Conservation (phyloP, 148 eudicot species). For the Polygonum aviculare region DNA sequence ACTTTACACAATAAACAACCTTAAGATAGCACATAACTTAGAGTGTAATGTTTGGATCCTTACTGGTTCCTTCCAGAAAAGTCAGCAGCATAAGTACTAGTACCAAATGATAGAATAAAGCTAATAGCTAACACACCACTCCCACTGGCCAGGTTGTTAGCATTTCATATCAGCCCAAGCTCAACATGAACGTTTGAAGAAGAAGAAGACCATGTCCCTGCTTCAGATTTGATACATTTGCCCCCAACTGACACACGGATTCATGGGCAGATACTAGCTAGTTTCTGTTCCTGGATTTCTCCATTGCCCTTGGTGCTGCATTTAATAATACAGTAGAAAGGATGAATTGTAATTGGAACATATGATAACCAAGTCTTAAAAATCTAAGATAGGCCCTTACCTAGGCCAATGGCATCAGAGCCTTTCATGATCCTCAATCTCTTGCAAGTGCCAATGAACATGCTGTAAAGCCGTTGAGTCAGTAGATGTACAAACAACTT, state of each 20-base stretch:
- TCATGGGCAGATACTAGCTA: conserved; percentile 13
- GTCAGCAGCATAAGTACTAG: background rate
- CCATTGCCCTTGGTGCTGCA: conserved; percentile 36
- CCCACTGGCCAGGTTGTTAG: background rate
- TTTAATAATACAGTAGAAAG: background rate
- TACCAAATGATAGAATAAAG: background rate
- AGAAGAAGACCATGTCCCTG: background rate
- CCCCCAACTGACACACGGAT: conserved; percentile 4
- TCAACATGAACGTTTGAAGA: background rate
- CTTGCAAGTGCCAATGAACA: conserved; percentile 22
- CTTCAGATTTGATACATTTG: background rate
- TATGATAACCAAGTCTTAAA: background rate
- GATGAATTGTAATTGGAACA: background rate
- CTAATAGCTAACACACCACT: background rate
- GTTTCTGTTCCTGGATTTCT: conserved; percentile 24
- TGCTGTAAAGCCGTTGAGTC: conserved; percentile 12
- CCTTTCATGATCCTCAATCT: conserved; percentile 29
- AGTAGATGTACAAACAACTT: background rate
- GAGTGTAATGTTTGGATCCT: background rate
- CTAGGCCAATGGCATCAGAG: conserved; percentile 29
- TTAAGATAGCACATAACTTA: background rate
- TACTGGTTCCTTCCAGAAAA: conserved; percentile 2
- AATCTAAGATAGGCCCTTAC: conserved; percentile 5
- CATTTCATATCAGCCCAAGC: conserved; percentile 5
- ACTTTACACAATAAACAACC: conserved; percentile 7